phyloP scores from a whole-genome alignment of 1,139 yeast genomes.

The Zygosaccharomyces sapae region DNA sequence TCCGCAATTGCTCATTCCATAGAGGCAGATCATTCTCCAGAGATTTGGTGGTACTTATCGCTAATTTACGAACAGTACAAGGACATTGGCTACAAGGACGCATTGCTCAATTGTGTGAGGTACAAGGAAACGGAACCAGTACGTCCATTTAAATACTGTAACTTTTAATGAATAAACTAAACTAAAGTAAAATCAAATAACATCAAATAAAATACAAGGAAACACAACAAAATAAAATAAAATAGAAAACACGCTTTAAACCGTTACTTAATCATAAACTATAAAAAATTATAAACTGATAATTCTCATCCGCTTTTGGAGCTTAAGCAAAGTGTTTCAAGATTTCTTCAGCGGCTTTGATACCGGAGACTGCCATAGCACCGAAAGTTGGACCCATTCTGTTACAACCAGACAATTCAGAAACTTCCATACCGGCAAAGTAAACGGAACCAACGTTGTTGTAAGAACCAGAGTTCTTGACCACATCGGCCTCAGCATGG shows the following conservation, averaged over 20 bases:
- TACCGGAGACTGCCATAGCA: conserved; percentile 75
- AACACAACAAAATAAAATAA: too few relatives aligned
- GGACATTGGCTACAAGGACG: conserved; percentile 51
- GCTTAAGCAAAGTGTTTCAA: conserved; percentile 32
- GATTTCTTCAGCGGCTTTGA: conserved; percentile 63
- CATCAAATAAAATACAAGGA: too few relatives aligned
- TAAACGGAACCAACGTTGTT: conserved; percentile 69
- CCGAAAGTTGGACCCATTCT: conserved; percentile 87
- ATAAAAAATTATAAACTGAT: neutral
- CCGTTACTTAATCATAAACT: neutral
- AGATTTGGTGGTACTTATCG: conserved; percentile 71
- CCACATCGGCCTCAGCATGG: conserved; percentile 72
- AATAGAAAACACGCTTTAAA: conserved; percentile 22
- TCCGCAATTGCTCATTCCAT: conserved; percentile 46
- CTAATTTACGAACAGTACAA: conserved; percentile 59
- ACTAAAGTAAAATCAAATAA: neutral
- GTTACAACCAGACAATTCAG: conserved; percentile 72
- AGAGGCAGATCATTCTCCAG: conserved; percentile 56
- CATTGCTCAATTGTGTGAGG: conserved; percentile 65
- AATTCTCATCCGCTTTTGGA: neutral
- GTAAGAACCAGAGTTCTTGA: conserved; percentile 54
- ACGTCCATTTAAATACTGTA: conserved; percentile 40
- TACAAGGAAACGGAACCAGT: conserved; percentile 67
- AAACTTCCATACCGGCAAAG: conserved; percentile 77
- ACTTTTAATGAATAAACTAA: conserved; percentile 16